Evolutionary conservation across 1,284 basidiomycete genomes (phyloP), one percentile per base, ranked within the genome.

Genomic region (Microbotryum intermedium): DNA sequence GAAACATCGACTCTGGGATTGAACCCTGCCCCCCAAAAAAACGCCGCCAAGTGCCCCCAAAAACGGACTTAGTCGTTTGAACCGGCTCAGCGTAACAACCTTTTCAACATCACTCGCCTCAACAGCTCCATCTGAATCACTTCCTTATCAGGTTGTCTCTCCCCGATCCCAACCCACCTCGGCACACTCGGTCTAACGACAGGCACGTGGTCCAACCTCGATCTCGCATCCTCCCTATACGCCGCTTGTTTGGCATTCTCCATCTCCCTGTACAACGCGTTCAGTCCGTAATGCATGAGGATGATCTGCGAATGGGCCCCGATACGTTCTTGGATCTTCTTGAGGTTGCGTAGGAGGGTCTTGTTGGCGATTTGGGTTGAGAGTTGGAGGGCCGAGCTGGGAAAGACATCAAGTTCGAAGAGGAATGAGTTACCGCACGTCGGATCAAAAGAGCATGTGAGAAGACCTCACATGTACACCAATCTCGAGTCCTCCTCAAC

Each of bases 401-500:
- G 39, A 39, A 1, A 11, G 7, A 3, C 3, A 23, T n/a, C 28
- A 16, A 10, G 10, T 18, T 11, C 11, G 18, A 4, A 21, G 11
- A 20, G 1, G 20, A 47, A 23, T 13, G n/a, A 25, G 45, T 20
- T 30, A 20, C 9, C 20, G 10, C 16, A 11, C n/a, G 11, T 25
- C 3, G n/a, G n/a, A 42, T 50, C 48, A 55, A 16, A 8, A 23
- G 6, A 23, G 23, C 18, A 47, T 13, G 11, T 2, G 28, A 8
- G 4, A 0, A 4, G 10, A 44, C 34, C 62, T 16, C 43, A 67
- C 66, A 65, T 48, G 23, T 65, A 67, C 21, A 67, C 20, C 10
- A 67, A 16, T 3, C 66, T 28, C 30, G 63, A 30, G 30, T 62
- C 63, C 42, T 67, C 66, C 50, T 67, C 63, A 47, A 65, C 63